phyloP scores from a whole-genome alignment of 2,329 filamentous ascomycete genomes.

The Aspergillus carbonarius region DNA sequence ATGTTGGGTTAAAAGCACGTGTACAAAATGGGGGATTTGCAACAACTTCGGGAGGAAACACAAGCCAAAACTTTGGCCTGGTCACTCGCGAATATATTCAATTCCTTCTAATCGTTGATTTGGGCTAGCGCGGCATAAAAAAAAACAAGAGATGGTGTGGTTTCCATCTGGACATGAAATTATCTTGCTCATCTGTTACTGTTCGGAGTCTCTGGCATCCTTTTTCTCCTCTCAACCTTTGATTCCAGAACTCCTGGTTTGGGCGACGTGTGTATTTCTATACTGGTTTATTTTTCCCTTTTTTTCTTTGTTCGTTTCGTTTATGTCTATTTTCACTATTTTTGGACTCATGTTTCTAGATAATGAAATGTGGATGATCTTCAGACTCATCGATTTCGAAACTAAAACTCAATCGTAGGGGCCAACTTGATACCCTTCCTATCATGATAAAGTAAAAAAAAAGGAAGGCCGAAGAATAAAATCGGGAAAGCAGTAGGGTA shows the following conservation, averaged over 20 bases:
- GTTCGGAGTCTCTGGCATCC: conserved; percentile 16
- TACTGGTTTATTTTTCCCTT: conserved; percentile 26
- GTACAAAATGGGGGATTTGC: not conserved
- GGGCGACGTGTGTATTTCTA: conserved; percentile 40
- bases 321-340: conserved; percentile 20
- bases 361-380: conserved; percentile 29
- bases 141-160: conserved; percentile 9
- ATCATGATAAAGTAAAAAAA: too few relatives aligned
- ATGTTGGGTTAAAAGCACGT: not conserved
- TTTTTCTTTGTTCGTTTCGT: conserved; percentile 15
- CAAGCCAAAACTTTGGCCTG: not conserved
- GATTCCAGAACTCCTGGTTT: conserved; percentile 24
- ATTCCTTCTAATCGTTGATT: conserved; percentile 1
- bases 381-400: not conserved
- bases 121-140: conserved; percentile 12
- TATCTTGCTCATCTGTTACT: conserved; percentile 14
- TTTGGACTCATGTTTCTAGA: conserved; percentile 27
- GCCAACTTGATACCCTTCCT: too few relatives aligned
- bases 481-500: not conserved
- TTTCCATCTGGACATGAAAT: conserved; percentile 8
- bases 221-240: conserved; percentile 23
- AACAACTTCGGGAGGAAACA: not conserved
- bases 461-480: not conserved
- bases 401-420: too few relatives aligned
- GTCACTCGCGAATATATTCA: not conserved